phyloP scores from a whole-genome alignment of 352 stramenopile species.

The Phytopythium boreale region DNA sequence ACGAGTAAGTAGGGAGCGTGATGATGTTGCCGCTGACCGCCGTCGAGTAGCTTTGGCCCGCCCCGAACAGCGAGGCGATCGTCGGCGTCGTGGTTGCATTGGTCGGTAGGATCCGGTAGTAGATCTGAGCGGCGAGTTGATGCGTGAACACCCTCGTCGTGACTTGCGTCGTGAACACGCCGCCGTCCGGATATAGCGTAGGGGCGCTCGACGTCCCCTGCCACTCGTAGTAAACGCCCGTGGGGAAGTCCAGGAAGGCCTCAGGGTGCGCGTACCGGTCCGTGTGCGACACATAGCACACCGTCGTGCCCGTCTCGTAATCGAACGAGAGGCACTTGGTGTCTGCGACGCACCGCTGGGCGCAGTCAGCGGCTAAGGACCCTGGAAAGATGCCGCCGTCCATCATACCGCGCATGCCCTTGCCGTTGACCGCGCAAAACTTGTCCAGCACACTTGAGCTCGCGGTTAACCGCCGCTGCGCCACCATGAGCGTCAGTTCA shows the following conservation, averaged over 20 bases:
- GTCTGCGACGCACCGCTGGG: constrained; percentile 41
- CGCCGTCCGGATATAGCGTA: constrained; percentile 56
- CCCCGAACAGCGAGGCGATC: constrained; percentile 22
- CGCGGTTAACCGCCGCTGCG: not conserved
- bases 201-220: constrained; percentile 44
- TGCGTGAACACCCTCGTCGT: constrained; percentile 47
- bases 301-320: constrained; percentile 44
- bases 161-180: constrained; percentile 53
- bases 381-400: constrained; percentile 43
- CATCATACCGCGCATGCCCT: constrained; percentile 55
- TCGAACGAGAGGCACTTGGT: constrained; percentile 71
- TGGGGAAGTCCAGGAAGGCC: constrained; percentile 63
- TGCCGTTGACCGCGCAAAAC: constrained; percentile 40
- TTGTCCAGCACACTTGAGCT: not conserved
- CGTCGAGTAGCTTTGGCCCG: constrained; percentile 20
- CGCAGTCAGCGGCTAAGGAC: constrained; percentile 36
- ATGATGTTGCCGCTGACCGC: constrained; percentile 43
- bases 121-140: constrained; percentile 54
- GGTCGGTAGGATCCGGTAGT: constrained; percentile 46
- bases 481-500: not conserved
- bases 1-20: constrained; percentile 50
- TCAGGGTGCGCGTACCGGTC: constrained; percentile 64
- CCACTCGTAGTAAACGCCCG: constrained; percentile 79
- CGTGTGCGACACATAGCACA: constrained; percentile 73
- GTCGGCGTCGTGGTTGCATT: constrained; percentile 13